Evolutionary conservation across 805 yeast genomes (phyloP), one percentile per base, ranked within the genome.

Genomic region (Starmera caribaea): DNA sequence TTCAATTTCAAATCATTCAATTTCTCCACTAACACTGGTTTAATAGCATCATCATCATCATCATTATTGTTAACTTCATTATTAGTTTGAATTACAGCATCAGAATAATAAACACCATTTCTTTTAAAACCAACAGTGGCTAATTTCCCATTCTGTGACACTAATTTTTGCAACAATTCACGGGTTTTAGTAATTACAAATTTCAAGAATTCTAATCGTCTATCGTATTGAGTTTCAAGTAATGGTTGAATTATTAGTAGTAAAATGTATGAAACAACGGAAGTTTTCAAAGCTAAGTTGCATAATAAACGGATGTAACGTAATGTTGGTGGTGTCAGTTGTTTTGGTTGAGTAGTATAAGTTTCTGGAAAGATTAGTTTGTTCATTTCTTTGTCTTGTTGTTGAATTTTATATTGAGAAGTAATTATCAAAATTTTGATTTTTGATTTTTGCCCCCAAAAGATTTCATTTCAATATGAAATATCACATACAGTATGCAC

Each of bases 51-150:
- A 3, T 21, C 26, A 21, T 21, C 6, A 7, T 21, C 8, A 7
- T 21, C 6, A 5, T 21, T n/a, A n/a, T n/a, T n/a, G n/a, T n/a
- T n/a, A n/a, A n/a, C 26, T 21, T 43, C 42, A 8, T 40, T 34
- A 30, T 35, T 42, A 14, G 59, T 53, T 32, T 53, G 58, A 12
- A 56, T 45, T 41, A 52, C 54, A 11, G 66, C 57, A 47, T 65
- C 71, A 13, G 62, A 57, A 37, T 62, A 59, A 17, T 57, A 45
- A 16, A 49, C 49, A 24, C 63, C 68, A 31, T 65, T 66, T 45
- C 65, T 65, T 16, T 65, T 69, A 12, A 70, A 51, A 10, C 62
- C 62, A n/a, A 70, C 62, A 4, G 63, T 49, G 4, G 76, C 70
- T 1, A 70, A 60, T 24, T 49, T 50, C 31, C 59, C 45, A 14